These are phyloP conservation scores for Saccharomycopsis malanga DNA, from an alignment of 805 yeast species.

Conservation along the genomic window DNA sequence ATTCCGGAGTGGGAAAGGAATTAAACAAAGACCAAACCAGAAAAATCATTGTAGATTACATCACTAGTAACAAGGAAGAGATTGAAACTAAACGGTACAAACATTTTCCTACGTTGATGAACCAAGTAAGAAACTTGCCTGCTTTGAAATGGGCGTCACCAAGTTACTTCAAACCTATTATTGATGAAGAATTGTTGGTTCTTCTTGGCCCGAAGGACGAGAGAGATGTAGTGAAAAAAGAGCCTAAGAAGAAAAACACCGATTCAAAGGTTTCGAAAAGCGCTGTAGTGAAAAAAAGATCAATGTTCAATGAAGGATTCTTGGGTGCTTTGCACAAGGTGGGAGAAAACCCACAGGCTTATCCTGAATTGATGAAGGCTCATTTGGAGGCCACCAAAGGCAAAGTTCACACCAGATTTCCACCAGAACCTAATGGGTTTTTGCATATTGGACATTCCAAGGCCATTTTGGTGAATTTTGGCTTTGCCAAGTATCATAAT, in stretches of 20 bases:
- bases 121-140: conserved; percentile 65
- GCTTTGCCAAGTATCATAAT: conserved; percentile 81
- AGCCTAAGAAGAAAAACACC: conserved; percentile 41
- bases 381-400: conserved; percentile 78
- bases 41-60: conserved; percentile 48
- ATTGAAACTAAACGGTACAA: conserved; percentile 73
- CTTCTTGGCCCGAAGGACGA: conserved; percentile 94
- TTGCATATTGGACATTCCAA: conserved; percentile 97
- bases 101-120: conserved; percentile 67
- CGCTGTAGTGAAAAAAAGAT: conserved; percentile 33
- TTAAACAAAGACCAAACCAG: conserved; percentile 61
- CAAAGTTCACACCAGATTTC: conserved; percentile 87
- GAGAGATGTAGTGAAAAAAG: conserved; percentile 75
- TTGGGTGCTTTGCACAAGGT: conserved; percentile 91
- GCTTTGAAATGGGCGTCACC: conserved; percentile 91
- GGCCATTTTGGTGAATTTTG: conserved; percentile 96
- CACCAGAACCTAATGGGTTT: conserved; percentile 98
- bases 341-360: conserved; percentile 89
- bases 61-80: conserved; percentile 50
- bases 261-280: conserved; percentile 20
- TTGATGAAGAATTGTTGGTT: conserved; percentile 68
- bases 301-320: conserved; percentile 94
- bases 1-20: conserved; percentile 76
- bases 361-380: conserved; percentile 73
- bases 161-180: conserved; percentile 73